These are phyloP conservation scores for Echinosophora koreensis DNA, from an alignment of 306 rosid genomes.

Conservation along the genomic window DNA sequence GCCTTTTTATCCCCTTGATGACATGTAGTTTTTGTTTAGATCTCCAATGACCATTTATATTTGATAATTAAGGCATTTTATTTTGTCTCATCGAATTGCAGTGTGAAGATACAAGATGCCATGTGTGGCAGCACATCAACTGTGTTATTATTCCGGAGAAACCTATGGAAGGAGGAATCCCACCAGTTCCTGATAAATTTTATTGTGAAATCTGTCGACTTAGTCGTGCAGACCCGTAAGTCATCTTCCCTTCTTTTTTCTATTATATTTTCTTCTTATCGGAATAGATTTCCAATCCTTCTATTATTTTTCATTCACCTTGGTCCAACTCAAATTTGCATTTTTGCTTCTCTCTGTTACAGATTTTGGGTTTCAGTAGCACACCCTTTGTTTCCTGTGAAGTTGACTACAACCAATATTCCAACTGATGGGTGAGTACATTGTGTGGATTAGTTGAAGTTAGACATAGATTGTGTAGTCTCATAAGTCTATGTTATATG, in stretches of 20 bases:
- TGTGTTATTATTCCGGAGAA: conserved; percentile 90
- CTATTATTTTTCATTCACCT: conserved; percentile 15
- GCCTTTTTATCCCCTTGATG: background rate
- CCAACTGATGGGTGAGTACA: conserved; percentile 85
- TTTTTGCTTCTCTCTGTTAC: conserved; percentile 43
- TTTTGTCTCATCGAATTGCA: conserved; percentile 54
- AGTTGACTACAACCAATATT: conserved; percentile 61
- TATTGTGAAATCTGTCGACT: conserved; percentile 93
- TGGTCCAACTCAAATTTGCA: conserved; percentile 18
- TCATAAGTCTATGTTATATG: background rate
- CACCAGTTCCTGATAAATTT: conserved; percentile 72
- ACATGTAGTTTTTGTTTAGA: background rate
- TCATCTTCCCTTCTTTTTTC: conserved; percentile 34
- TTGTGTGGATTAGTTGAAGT: conserved; percentile 22
- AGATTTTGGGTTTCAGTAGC: conserved; percentile 73
- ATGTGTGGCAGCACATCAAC: conserved; percentile 85
- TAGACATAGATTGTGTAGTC: background rate
- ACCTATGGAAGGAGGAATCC: conserved; percentile 72
- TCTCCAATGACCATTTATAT: conserved; percentile 13
- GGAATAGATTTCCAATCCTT: background rate
- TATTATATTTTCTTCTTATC: background rate
- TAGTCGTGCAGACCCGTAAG: conserved; percentile 97
- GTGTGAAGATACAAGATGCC: conserved; percentile 90
- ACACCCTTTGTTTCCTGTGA: conserved; percentile 79
- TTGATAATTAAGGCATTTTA: conserved; percentile 21